Evolutionary conservation across 139 green algal genomes (phyloP), one percentile per base, ranked within the genome.

Genomic region (Tetradesmus obliquus): DNA sequence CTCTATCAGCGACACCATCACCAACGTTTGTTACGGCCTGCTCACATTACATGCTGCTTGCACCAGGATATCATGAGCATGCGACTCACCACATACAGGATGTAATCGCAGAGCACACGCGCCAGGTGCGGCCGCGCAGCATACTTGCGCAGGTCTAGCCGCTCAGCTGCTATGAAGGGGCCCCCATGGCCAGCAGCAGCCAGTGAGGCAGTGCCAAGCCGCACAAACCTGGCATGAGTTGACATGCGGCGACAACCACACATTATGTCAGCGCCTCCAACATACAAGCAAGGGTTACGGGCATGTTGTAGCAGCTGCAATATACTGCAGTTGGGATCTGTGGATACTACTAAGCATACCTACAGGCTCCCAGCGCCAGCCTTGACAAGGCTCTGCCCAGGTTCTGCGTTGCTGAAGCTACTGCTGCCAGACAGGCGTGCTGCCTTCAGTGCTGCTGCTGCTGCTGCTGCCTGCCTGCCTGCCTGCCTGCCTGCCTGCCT

Each of bases 141-240:
- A 91, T 98, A 98, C 92, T 97, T 97, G 54, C 94, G 91, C 60
- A 98, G 91, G 93, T 98, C 96, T 24, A 97, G 94, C 24, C 89
- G 93, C 10, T 97, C 95, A 19, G 96, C 91, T 53, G 95, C 90
- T 89, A 98, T 98, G 95, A 98, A 98, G 20, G 94, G 93, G 3
- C 96, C 97, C 13, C 95, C 94, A 6, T 94, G 58, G 90, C 97
- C 93, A 24, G 88, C 90, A 15, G 83, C 62, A 82, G 96, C 91
- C 90, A 98, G 93, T 13, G 94, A 96, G 1, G 97, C 97, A 5
- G 97, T 98, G 82, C 96, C 96, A 60, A 98, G 91, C 1, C 97
- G 93, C 20, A 98, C 94, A 91, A 98, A 97, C 76, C 96, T 96
- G 90, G n/a, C 10, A n/a, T 19, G n/a, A 81, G 22, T 24, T 19